Evolutionary conservation across 306 rosid species (phyloP).

Genomic region (Inga laurina): DNA sequence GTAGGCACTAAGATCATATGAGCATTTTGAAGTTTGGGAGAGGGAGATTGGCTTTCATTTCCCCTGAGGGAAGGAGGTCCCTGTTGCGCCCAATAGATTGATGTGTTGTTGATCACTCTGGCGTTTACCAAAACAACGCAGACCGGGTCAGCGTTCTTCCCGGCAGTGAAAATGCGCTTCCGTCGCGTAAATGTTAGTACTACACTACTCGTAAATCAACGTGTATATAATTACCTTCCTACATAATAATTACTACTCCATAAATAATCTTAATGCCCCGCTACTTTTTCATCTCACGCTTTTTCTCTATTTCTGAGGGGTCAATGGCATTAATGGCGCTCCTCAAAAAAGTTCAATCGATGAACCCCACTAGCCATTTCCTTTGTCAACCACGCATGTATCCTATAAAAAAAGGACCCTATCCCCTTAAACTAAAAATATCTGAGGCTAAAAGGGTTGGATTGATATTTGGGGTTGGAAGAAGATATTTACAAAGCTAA

Average conservation of each 20-base stretch:
- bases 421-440: background rate
- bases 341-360: background rate
- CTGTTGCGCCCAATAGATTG: background rate
- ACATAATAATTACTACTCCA: background rate
- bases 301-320: background rate
- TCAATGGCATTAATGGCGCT: background rate
- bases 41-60: background rate
- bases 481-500: background rate
- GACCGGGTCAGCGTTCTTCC: no score
- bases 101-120: background rate
- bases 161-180: no score
- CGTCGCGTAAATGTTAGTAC: no score
- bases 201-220: no score
- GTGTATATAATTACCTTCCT: background rate
- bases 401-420: background rate
- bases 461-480: background rate
- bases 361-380: background rate
- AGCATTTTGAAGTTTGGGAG: background rate
- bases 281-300: background rate
- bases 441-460: background rate
- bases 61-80: background rate
- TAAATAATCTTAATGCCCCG: background rate
- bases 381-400: background rate
- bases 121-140: background rate
- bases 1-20: no score